Percentiles rank a stretch among this genome's conserved stretches.
Conservation (phyloP, 192 early-diverging fungal species). For the Backusella sp. region DNA sequence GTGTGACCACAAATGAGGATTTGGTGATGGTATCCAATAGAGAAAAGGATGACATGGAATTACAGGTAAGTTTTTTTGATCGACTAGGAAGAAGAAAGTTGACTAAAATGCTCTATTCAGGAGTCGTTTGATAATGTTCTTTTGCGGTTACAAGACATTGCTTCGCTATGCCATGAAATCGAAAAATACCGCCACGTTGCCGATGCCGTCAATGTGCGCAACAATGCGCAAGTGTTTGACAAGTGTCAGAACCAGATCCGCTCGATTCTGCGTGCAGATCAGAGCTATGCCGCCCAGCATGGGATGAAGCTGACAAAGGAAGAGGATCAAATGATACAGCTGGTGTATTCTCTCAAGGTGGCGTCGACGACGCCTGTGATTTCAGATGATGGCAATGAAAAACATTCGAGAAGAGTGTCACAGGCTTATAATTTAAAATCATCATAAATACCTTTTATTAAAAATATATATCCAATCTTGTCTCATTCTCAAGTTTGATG, state of each 20-base stretch:
- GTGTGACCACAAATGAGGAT: conserved; percentile 33
- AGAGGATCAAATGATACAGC: conserved; percentile 42
- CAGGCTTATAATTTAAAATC: conserved; percentile 20
- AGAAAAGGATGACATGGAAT: conserved; percentile 3
- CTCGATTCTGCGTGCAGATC: conserved; percentile 33
- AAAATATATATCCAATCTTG: too few species aligned
- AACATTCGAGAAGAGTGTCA: conserved; percentile 12
- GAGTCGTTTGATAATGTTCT: conserved; percentile 14
- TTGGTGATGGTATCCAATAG: conserved; percentile 31
- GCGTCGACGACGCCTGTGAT: conserved; percentile 9
- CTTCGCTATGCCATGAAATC: conserved; percentile 37
- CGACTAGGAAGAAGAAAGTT: too few species aligned
- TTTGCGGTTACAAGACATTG: conserved; percentile 21
- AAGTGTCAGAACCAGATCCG: conserved; percentile 43
- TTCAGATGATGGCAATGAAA: conserved; percentile 6
- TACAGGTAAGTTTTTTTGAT: not conserved
- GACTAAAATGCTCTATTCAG: not conserved
- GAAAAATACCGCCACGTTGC: conserved; percentile 33
- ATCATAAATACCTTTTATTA: not conserved
- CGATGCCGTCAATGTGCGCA: conserved; percentile 13
- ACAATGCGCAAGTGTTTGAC: conserved; percentile 38
- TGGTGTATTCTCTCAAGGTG: conserved; percentile 33
- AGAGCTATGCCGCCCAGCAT: conserved; percentile 36
- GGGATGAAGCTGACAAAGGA: conserved; percentile 29
- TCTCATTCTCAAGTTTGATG: too few species aligned